Conservation (phyloP, 2,329 filamentous ascomycete species). For the Scolecobasidium constrictum region DNA sequence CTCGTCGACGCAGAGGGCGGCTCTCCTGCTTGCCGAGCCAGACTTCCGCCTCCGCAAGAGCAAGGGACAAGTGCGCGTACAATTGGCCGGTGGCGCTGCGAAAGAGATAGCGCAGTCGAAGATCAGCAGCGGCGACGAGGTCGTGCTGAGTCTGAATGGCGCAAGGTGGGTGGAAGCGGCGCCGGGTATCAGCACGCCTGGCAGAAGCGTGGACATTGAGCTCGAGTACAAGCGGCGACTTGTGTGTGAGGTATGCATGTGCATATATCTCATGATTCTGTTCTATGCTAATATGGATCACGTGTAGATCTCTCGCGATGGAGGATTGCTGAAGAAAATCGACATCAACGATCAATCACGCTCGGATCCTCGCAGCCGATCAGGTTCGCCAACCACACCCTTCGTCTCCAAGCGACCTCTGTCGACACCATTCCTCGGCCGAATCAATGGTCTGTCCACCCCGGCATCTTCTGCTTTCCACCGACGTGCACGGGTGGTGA, state of each 20-base stretch:
- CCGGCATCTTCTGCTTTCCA: conserved; percentile 8
- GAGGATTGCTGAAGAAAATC: conserved; percentile 38
- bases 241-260: conserved; percentile 19
- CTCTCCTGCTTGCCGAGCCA: conserved; percentile 72
- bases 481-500: conserved; percentile 59
- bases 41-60: conserved; percentile 69
- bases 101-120: conserved; percentile 54
- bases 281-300: conserved; percentile 12
- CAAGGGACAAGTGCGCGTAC: conserved; percentile 70
- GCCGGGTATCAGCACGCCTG: conserved; percentile 40
- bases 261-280: neutral
- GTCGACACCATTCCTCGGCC: neutral
- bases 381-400: conserved; percentile 14
- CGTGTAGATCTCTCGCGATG: conserved; percentile 34
- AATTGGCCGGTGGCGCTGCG: conserved; percentile 61
- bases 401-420: neutral
- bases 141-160: conserved; percentile 59
- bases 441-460: neutral
- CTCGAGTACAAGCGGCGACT: conserved; percentile 35
- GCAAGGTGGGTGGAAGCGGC: conserved; percentile 53
- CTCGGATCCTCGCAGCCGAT: conserved; percentile 2
- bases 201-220: conserved; percentile 47
- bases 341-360: conserved; percentile 34
- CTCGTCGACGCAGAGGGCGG: conserved; percentile 59
- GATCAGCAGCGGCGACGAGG: conserved; percentile 67